Evolutionary conservation across 2,329 filamentous ascomycete genomes (phyloP).

Genomic region (Penicillium glabrum): DNA sequence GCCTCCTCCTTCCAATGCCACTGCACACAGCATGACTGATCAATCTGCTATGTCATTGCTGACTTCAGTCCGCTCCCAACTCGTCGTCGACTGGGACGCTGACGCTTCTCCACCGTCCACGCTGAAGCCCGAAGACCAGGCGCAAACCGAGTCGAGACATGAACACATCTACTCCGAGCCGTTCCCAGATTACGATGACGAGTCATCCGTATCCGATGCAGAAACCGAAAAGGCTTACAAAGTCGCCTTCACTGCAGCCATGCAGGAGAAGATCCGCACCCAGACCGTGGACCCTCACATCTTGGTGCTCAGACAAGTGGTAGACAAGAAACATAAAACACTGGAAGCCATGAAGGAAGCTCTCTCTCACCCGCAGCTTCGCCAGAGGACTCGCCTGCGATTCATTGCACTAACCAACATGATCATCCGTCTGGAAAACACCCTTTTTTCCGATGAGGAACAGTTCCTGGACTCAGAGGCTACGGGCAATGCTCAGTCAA

Average conservation of each 20-base stretch:
- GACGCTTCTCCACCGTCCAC: not conserved
- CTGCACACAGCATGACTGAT: slow-evolving; percentile 1
- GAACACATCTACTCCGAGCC: not conserved
- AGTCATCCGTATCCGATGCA: not conserved
- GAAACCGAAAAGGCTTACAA: slow-evolving; percentile 12
- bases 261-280: slow-evolving; percentile 21
- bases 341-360: slow-evolving; percentile 18
- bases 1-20: not conserved
- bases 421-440: slow-evolving; percentile 21
- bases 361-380: slow-evolving; percentile 13
- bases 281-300: slow-evolving; percentile 15
- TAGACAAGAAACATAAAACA: slow-evolving; percentile 1
- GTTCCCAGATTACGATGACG: not conserved
- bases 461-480: slow-evolving; percentile 13
- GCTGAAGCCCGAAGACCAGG: not conserved
- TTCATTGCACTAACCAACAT: slow-evolving; percentile 24
- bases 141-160: not conserved
- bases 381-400: slow-evolving; percentile 6
- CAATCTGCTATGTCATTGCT: not conserved
- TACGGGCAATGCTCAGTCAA: slow-evolving; percentile 4
- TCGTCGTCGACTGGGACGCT: slow-evolving; percentile 8
- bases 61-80: slow-evolving; percentile 10
- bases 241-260: slow-evolving; percentile 23
- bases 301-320: not conserved
- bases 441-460: slow-evolving; percentile 20